These are phyloP conservation scores for Aspergillus sp. DNA, from an alignment of 2,329 filamentous ascomycete genomes.

Conservation along the genomic window DNA sequence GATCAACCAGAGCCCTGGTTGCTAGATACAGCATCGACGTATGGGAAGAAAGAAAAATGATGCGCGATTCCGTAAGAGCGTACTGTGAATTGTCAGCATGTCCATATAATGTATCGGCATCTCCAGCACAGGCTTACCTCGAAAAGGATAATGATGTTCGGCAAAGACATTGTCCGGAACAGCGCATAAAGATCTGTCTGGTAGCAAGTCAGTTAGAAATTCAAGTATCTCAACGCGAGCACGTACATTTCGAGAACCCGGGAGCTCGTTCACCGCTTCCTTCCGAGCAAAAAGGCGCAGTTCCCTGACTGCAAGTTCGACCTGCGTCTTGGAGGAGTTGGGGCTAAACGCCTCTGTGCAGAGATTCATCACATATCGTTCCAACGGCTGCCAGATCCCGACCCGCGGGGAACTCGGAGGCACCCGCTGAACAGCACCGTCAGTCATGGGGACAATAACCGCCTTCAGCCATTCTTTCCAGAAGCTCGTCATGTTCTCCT, in stretches of 20 bases:
- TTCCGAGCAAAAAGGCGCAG: conserved; percentile 85
- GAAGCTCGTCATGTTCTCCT: conserved; percentile 73
- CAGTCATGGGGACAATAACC: conserved; percentile 89
- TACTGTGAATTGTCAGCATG: conserved; percentile 40
- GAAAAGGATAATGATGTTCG: conserved; percentile 85
- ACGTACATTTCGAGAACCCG: conserved; percentile 65
- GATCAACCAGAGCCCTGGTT: conserved; percentile 71
- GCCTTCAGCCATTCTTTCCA: conserved; percentile 99
- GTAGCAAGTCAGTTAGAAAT: conserved; percentile 3
- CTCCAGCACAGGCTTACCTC: conserved; percentile 41
- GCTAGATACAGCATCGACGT: conserved; percentile 93
- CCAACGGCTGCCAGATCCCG: conserved; percentile 90
- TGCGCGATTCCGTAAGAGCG: conserved; percentile 82
- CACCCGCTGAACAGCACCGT: conserved; percentile 71
- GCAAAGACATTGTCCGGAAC: conserved; percentile 79
- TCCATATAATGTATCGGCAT: background rate
- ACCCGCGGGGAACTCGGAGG: conserved; percentile 82
- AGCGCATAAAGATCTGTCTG: conserved; percentile 80
- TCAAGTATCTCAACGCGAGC: conserved; percentile 4
- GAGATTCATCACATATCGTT: conserved; percentile 93
- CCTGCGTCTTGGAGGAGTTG: conserved; percentile 86
- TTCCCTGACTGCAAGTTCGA: conserved; percentile 83
- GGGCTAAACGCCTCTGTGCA: conserved; percentile 92
- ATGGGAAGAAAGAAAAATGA: conserved; percentile 92
- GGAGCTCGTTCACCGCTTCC: conserved; percentile 85